Conservation (phyloP, 352 stramenopile species). For the Phytophthora pisi region DNA sequence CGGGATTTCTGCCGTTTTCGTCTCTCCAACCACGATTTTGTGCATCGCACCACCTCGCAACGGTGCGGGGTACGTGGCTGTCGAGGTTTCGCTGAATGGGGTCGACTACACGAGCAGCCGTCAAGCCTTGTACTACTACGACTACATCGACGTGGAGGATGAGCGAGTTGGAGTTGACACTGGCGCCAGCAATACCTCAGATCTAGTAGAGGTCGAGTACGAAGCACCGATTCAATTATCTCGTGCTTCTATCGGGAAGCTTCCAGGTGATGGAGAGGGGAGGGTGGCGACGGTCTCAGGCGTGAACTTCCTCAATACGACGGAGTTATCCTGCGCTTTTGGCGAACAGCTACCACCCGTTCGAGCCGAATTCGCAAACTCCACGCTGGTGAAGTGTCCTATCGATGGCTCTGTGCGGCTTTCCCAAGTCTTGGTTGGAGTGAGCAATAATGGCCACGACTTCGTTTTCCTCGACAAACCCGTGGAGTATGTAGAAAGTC, state of each 20-base stretch:
- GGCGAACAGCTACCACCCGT: constrained; percentile 1
- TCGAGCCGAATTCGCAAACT: constrained; percentile 22
- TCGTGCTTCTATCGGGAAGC: constrained; percentile 21
- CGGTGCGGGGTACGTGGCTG: constrained; percentile 30
- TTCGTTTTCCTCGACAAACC: constrained; percentile 26
- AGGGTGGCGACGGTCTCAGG: constrained; percentile 33
- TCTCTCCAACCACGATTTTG: constrained; percentile 37
- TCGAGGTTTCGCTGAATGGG: constrained; percentile 57
- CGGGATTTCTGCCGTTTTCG: constrained; percentile 16
- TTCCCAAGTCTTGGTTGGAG: constrained; percentile 21
- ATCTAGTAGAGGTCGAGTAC: constrained; percentile 35
- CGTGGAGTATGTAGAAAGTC: constrained; percentile 20
- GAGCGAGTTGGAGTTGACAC: constrained; percentile 22
- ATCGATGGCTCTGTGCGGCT: constrained; percentile 1
- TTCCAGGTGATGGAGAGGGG: constrained; percentile 22
- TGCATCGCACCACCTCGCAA: constrained; percentile 33
- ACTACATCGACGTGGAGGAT: constrained; percentile 27
- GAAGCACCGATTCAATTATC: constrained; percentile 26
- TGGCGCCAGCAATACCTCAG: constrained; percentile 30
- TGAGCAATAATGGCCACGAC: constrained; percentile 52
- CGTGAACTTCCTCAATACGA: constrained; percentile 39
- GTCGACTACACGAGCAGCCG: constrained; percentile 47
- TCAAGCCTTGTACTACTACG: constrained; percentile 41
- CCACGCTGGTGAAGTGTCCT: constrained; percentile 16
- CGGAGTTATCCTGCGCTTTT: constrained; percentile 35